Evolutionary conservation across 805 yeast species (phyloP).

Genomic region (Cyberlindnera sargentensis): DNA sequence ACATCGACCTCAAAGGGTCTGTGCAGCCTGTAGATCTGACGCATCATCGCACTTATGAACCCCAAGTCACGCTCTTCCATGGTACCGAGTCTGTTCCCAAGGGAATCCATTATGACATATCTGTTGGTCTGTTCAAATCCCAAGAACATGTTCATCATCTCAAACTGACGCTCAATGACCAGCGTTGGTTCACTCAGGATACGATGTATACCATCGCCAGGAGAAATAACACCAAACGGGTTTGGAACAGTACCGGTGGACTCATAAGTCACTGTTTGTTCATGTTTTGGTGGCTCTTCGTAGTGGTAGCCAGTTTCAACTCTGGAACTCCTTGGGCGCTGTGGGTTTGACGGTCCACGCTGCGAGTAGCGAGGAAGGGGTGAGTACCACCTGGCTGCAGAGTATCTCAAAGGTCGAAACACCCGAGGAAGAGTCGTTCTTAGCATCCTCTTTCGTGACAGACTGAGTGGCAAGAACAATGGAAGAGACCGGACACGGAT

Average conservation of each 20-base stretch:
- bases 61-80: conserved; percentile 72
- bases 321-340: neutral
- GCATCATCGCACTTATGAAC: conserved; percentile 51
- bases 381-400: conserved; percentile 9
- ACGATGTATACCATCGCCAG: conserved; percentile 51
- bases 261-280: conserved; percentile 3
- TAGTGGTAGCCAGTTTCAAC: neutral
- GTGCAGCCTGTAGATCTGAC: conserved; percentile 80
- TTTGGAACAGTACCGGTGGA: conserved; percentile 35
- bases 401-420: neutral
- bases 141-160: conserved; percentile 75
- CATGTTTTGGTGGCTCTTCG: conserved; percentile 1
- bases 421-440: neutral
- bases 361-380: conserved; percentile 13
- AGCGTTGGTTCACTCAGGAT: conserved; percentile 74
- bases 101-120: conserved; percentile 64
- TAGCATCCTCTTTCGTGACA: too few relatives aligned
- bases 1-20: conserved; percentile 79
- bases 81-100: conserved; percentile 71
- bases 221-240: conserved; percentile 28
- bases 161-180: conserved; percentile 82
- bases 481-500: too few relatives aligned
- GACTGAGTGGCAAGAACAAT: too few relatives aligned
- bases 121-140: conserved; percentile 91
- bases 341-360: neutral